Percentiles rank a stretch among this genome's conserved stretches.
Conservation (phyloP, 2,329 filamentous ascomycete species). For the Cytospora mali region DNA sequence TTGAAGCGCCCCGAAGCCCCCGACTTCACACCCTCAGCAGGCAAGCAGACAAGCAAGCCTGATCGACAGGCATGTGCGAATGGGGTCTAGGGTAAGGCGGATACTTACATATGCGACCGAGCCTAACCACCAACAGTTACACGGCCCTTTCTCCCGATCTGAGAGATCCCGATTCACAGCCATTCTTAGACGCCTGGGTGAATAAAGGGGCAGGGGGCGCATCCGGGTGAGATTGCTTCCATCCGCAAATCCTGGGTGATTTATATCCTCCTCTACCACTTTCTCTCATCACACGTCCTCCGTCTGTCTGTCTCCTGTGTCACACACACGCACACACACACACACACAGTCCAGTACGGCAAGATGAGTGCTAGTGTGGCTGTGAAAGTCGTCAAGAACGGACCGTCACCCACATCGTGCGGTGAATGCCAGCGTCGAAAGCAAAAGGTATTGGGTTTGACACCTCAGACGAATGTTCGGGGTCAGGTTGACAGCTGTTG, state of each 20-base stretch:
- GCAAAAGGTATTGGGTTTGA: slow-evolving; percentile 42
- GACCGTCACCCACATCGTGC: slow-evolving; percentile 37
- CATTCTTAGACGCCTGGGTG: not conserved
- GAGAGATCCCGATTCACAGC: not conserved
- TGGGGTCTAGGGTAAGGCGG: not conserved
- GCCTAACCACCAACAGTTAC: not conserved
- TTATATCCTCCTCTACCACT: not conserved
- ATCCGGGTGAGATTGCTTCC: not conserved
- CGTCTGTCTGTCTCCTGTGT: not conserved
- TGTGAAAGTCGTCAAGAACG: slow-evolving; percentile 4
- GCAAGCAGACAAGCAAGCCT: not conserved
- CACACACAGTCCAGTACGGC: not conserved
- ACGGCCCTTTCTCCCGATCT: not conserved
- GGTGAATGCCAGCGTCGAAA: slow-evolving; percentile 53
- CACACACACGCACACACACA: no score
- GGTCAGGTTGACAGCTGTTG: not conserved
- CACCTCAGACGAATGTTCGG: not conserved
- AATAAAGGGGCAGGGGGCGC: no score
- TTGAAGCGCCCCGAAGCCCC: not conserved
- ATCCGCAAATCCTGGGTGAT: not conserved
- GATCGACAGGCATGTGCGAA: not conserved
- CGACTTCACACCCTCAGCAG: not conserved
- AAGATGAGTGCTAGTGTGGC: slow-evolving; percentile 4
- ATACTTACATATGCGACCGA: not conserved
- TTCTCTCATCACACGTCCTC: not conserved